A percentile compares a stretch with the other conserved stretches of the same genome.
Conservation (phyloP, 805 yeast species). For the Metschnikowia amazonensis region DNA sequence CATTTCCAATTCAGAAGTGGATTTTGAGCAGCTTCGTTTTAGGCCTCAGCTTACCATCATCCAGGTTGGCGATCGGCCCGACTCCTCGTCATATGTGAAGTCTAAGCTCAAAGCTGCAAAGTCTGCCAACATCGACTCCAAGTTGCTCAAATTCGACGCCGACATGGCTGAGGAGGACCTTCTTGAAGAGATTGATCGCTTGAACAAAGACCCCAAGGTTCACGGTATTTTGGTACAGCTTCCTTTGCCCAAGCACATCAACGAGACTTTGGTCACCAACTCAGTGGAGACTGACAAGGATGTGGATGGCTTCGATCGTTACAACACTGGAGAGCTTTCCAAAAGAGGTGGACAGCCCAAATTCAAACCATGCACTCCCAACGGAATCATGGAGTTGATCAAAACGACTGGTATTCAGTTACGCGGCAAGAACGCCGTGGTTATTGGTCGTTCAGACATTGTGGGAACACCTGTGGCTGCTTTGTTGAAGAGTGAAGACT, state of each 20-base stretch:
- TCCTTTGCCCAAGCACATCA: constrained; percentile 78
- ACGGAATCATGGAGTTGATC: constrained; percentile 81
- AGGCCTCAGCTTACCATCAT: constrained; percentile 76
- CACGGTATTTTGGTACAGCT: constrained; percentile 89
- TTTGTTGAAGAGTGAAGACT: constrained; percentile 70
- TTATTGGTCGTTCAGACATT: constrained; percentile 91
- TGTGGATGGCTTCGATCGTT: constrained; percentile 91
- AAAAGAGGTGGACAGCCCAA: constrained; percentile 80
- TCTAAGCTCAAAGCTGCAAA: constrained; percentile 89
- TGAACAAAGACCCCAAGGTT: constrained; percentile 72
- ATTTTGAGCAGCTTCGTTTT: constrained; percentile 42
- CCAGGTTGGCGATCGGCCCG: constrained; percentile 89
- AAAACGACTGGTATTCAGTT: constrained; percentile 63
- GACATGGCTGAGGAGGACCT: constrained; percentile 57
- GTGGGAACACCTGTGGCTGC: constrained; percentile 94
- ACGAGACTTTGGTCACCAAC: constrained; percentile 76
- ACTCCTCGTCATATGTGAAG: constrained; percentile 84
- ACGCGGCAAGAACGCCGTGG: constrained; percentile 83
- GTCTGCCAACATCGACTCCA: constrained; percentile 73
- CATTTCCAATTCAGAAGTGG: constrained; percentile 15
- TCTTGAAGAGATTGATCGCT: constrained; percentile 52
- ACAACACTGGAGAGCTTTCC: constrained; percentile 85
- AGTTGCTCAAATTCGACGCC: constrained; percentile 61
- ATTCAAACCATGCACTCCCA: constrained; percentile 93
- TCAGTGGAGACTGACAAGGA: constrained; percentile 82